Percentiles rank a stretch among this genome's conserved stretches.
phyloP scores from a whole-genome alignment of 176 grass and related monocot species.

The Phoenix dactylifera region DNA sequence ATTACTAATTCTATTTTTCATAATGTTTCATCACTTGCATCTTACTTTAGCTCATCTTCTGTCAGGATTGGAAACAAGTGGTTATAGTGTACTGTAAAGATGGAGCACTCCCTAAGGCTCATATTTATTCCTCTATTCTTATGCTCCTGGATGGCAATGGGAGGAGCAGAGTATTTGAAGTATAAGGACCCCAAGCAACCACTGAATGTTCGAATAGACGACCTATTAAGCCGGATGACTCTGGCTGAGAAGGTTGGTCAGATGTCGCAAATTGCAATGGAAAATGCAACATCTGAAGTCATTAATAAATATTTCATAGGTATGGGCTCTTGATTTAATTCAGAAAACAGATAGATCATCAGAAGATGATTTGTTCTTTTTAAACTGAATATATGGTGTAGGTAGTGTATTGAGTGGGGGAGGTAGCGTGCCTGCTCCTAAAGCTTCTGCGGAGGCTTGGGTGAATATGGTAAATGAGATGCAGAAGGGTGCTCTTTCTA shows the following conservation, averaged over 20 bases:
- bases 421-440: conserved; percentile 59
- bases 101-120: conserved; percentile 30
- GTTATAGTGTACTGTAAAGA: conserved; percentile 8
- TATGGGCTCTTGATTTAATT: conserved; percentile 1
- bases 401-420: conserved; percentile 75
- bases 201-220: conserved; percentile 40
- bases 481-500: conserved; percentile 59
- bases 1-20: too few relatives aligned
- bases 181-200: conserved; percentile 72
- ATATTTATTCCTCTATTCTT: conserved; percentile 29
- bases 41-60: background rate
- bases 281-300: conserved; percentile 39
- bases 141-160: conserved; percentile 4
- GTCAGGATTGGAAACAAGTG: background rate
- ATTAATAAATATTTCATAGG: conserved; percentile 68
- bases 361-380: too few relatives aligned
- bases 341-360: too few relatives aligned
- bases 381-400: conserved; percentile 4
- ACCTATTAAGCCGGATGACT: conserved; percentile 57
- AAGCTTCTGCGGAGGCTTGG: conserved; percentile 51
- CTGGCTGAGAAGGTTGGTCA: conserved; percentile 78
- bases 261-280: conserved; percentile 70
- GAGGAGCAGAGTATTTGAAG: conserved; percentile 25
- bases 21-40: too few relatives aligned
- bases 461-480: conserved; percentile 40